Conservation (phyloP, 495 filamentous ascomycete genomes). For the Articulospora tetracladia region DNA sequence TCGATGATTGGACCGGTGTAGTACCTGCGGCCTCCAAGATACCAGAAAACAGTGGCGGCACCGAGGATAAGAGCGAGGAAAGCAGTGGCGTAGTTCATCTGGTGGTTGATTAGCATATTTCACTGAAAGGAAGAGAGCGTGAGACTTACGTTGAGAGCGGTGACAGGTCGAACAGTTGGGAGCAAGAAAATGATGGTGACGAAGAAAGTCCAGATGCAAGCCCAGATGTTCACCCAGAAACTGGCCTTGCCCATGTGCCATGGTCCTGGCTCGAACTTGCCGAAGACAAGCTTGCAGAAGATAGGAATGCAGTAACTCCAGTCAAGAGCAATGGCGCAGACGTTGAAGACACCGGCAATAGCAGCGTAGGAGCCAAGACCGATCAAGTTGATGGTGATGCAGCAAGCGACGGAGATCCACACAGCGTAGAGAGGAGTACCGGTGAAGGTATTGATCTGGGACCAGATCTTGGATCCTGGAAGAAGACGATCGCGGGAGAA, state of each 20-base stretch:
- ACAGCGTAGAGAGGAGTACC: slow-evolving; percentile 58
- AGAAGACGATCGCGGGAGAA: slow-evolving; percentile 58
- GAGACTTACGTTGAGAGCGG: slow-evolving; percentile 39
- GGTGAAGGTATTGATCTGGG: slow-evolving; percentile 46
- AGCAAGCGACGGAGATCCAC: slow-evolving; percentile 53
- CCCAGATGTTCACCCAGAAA: slow-evolving; percentile 45
- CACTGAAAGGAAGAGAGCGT: background rate
- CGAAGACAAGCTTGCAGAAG: slow-evolving; percentile 54
- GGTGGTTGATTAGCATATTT: background rate
- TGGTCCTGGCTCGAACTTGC: slow-evolving; percentile 54
- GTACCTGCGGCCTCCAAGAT: slow-evolving; percentile 38
- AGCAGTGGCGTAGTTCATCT: slow-evolving; percentile 25
- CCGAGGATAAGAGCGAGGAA: slow-evolving; percentile 42
- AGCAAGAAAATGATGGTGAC: slow-evolving; percentile 59
- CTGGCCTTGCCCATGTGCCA: slow-evolving; percentile 53
- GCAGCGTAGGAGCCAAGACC: slow-evolving; percentile 58
- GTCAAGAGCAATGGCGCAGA: slow-evolving; percentile 61
- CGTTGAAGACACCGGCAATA: slow-evolving; percentile 59
- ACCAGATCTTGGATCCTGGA: slow-evolving; percentile 52
- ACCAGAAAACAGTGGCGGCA: slow-evolving; percentile 48
- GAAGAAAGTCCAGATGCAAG: slow-evolving; percentile 56
- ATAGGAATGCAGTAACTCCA: slow-evolving; percentile 61
- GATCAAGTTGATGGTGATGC: slow-evolving; percentile 59
- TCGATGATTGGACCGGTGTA: slow-evolving; percentile 51
- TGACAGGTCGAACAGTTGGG: slow-evolving; percentile 52